Base-by-base conservation (phyloP, 139 green algal genomes). In the Edaphochlamys debaryana region DNA sequence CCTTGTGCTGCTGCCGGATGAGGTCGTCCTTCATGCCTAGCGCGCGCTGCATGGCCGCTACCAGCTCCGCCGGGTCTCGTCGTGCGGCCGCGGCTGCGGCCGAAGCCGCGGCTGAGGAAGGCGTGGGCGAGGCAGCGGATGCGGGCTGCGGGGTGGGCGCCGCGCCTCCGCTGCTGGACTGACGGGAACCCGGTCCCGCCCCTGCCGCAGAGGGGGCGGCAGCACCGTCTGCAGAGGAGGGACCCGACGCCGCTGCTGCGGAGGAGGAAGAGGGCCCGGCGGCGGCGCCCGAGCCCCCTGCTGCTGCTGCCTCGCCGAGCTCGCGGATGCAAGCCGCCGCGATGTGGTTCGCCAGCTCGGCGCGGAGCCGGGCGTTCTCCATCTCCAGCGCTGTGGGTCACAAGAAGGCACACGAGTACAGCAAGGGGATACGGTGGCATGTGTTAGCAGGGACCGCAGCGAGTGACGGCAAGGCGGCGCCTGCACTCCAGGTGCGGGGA, bases 341-440 rank as follows among this genome's bases (percentile, higher is more conserved):
- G 3, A 91, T 67, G 69, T 92, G 66, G 2, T 82, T 78, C 19
- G 93, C 93, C 29, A 96, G 86, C 66, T 96, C 92, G 0, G 91
- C 85, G 0, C 91, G 88, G 6, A 96, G 86, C 41, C 87, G 83
- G 0, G 93, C 92, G 75, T 95, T 95, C 76, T 95, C 92, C 70
- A 95, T 76, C 66, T 91, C 86, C 67, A 89, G 62, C 19, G 64
- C 73, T 68, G 68, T 54, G 22, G n/a, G n/a, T n/a, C n/a, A n/a
- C n/a, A n/a, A n/a, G n/a, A n/a, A n/a, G n/a, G n/a, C n/a, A n/a
- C n/a, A n/a, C n/a, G n/a, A n/a, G n/a, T n/a, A n/a, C n/a, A n/a
- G n/a, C n/a, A n/a, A n/a, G n/a, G n/a, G n/a, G n/a, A n/a, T n/a
- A n/a, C n/a, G n/a, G n/a, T n/a, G n/a, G n/a, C n/a, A n/a, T n/a